Base-by-base conservation (phyloP, 2,329 filamentous ascomycete genomes). In the Colletotrichum sp. region DNA sequence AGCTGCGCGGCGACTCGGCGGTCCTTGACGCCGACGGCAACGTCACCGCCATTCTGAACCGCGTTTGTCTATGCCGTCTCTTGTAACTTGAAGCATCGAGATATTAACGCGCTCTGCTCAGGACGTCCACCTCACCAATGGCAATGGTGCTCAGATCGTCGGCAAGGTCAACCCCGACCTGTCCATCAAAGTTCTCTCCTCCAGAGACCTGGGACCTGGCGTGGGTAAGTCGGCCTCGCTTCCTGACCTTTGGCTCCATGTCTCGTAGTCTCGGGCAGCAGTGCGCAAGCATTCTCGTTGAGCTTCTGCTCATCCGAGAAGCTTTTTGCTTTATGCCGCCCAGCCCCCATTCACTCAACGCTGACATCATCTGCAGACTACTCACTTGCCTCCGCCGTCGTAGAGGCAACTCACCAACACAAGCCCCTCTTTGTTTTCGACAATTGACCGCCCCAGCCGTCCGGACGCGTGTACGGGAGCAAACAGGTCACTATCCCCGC, bases 351-450 rank as follows among this genome's bases (percentile, higher is more conserved):
- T 52, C n/a, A 34, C 8, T 7, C 59, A 28, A 14, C 7, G 36
- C 68, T 75, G 21, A 75, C 61, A 60, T 32, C 3, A 6, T 59
- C n/a, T 26, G 16, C 74, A 96, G 96, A 98, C 85, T 95, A 94
- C 84, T 89, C 89, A 69, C 90, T 95, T 39, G 94, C 93, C 76
- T 92, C 95, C 73, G 92, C 93, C 0, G 94, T 98, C 4, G 96
- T 98, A 18, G 95, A 98, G 74, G 93, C 92, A 43, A 97, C 95
- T 39, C 96, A 98, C 85, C 91, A 93, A 66, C 92, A 95, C 83
- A 95, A 94, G 81, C 88, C 92, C 77, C 93, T 99, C 68, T 98
- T 98, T 83, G 80, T 86, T 43, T 96, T 95, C 81, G 90, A 91
- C 71, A 82, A 85, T 79, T 85, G 83, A 85, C 63, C 30, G 70